These are phyloP conservation scores for Lathyrus sativus DNA, from an alignment of 306 rosid genomes.

Conservation along the genomic window DNA sequence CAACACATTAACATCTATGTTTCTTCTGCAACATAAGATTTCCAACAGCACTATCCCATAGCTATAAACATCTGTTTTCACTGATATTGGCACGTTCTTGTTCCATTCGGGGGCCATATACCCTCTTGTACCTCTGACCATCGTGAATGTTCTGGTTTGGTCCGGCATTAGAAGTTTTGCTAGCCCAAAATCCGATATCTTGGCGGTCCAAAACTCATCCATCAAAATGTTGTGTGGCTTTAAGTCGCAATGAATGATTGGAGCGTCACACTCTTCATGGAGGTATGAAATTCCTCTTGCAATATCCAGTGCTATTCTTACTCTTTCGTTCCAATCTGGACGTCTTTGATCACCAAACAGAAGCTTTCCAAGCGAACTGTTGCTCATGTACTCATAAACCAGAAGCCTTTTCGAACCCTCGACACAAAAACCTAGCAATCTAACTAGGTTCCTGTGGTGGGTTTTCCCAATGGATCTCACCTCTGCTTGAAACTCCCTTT, in stretches of 20 bases:
- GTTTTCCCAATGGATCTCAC: conserved; percentile 44
- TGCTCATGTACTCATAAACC: conserved; percentile 52
- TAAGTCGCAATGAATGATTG: conserved; percentile 47
- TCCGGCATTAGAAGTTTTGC: conserved; percentile 47
- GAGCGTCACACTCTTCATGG: conserved; percentile 46
- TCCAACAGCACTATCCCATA: conserved; percentile 44
- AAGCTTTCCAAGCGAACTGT: conserved; percentile 48
- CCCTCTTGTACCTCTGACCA: conserved; percentile 47
- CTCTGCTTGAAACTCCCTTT: conserved; percentile 48
- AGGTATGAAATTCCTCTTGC: conserved; percentile 49
- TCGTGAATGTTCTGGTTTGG: conserved; percentile 46
- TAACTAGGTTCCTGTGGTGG: conserved; percentile 47
- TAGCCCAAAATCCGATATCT: conserved; percentile 47
- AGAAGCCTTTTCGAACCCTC: conserved; percentile 50
- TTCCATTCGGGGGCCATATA: conserved; percentile 49
- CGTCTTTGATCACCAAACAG: conserved; percentile 33
- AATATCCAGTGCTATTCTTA: conserved; percentile 43
- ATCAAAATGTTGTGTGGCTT: conserved; percentile 49
- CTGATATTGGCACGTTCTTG: conserved; percentile 43
- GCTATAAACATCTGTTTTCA: conserved; percentile 50
- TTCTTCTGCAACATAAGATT: conserved; percentile 43
- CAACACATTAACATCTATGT: conserved; percentile 3
- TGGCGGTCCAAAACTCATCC: conserved; percentile 50
- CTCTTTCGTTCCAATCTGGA: conserved; percentile 45
- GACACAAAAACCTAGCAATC: conserved; percentile 41